phyloP scores from a whole-genome alignment of 192 early-diverging fungal genomes.

The Dissophora globulifera region DNA sequence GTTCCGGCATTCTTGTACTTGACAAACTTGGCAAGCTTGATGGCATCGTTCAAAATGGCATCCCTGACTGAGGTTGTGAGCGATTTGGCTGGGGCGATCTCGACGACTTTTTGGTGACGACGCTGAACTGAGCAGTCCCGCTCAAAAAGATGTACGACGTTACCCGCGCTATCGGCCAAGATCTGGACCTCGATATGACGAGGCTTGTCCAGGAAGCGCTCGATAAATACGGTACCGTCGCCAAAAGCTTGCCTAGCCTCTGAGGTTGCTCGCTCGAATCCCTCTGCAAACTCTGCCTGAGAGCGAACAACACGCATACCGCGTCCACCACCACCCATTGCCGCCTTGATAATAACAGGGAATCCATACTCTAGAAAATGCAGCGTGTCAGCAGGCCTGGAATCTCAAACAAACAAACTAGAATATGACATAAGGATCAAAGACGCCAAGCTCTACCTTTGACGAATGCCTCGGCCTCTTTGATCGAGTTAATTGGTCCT shows the following conservation, averaged over 20 bases:
- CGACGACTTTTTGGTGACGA: constrained; percentile 97
- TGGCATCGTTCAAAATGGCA: constrained; percentile 87
- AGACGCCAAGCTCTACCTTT: constrained; percentile 14
- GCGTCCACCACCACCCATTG: constrained; percentile 96
- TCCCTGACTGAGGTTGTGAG: constrained; percentile 73
- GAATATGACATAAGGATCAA: too few species aligned
- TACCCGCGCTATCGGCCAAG: constrained; percentile 86
- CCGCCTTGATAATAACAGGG: constrained; percentile 97
- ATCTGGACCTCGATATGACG: constrained; percentile 98
- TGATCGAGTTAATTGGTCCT: constrained; percentile 77
- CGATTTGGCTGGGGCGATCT: constrained; percentile 88
- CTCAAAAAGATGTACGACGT: constrained; percentile 91
- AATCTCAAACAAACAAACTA: too few species aligned
- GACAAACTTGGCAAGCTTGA: constrained; percentile 88
- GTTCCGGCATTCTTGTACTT: constrained; percentile 97
- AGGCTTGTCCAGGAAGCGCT: constrained; percentile 91
- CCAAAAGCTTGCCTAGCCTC: constrained; percentile 96
- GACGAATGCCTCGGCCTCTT: constrained; percentile 79
- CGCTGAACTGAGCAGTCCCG: constrained; percentile 98
- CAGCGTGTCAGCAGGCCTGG: too few species aligned
- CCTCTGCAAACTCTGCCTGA: constrained; percentile 71
- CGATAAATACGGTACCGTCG: constrained; percentile 95
- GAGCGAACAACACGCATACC: constrained; percentile 96
- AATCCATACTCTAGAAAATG: constrained; percentile 74
- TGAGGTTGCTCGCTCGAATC: constrained; percentile 86